Base-by-base conservation (phyloP, 169 alveolate species). In the Hepatocystis sp. region DNA sequence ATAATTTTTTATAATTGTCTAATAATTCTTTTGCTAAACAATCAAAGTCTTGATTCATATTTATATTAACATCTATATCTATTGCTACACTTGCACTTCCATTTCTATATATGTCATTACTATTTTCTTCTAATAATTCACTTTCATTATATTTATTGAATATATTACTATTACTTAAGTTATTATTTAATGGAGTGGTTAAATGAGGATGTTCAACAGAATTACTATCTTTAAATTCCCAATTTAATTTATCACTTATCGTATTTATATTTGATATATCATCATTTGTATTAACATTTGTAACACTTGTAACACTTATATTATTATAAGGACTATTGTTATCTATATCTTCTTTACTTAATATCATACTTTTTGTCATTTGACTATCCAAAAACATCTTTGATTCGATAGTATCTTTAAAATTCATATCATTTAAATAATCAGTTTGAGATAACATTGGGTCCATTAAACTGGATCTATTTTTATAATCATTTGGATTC, bases 11-110 rank as follows among this genome's bases (percentile, higher is more conserved):
- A 36, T 76, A 76, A 19, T 44, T 76, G 23, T 76, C 88, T 21
- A 76, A 52, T 36, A 76, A 58, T 36, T 76, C 88, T 39, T 60
- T 76, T 60, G 67, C 76, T 42, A 76, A 58, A 17, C 56, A 44
- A 36, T 76, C 88, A 76, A 76, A 76, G 55, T 76, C 78, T 39
- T 76, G 88, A 27, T 76, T 76, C 23, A 76, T 11, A 44, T 76
- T 76, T 58, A 76, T 46, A 4, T 76, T 51, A 17, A 76, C 27
- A 11, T 56, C 55, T 11, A 40, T 23, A 30, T 39, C n/a, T n/a
- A n/a, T n/a, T n/a, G n/a, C n/a, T n/a, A n/a, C n/a, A n/a, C n/a
- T n/a, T n/a, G n/a, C n/a, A n/a, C n/a, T n/a, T n/a, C n/a, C n/a
- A n/a, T n/a, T n/a, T n/a, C n/a, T n/a, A n/a, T n/a, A n/a, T n/a